Conservation (phyloP, 805 yeast genomes). For the Wickerhamomyces rabaulensis region DNA sequence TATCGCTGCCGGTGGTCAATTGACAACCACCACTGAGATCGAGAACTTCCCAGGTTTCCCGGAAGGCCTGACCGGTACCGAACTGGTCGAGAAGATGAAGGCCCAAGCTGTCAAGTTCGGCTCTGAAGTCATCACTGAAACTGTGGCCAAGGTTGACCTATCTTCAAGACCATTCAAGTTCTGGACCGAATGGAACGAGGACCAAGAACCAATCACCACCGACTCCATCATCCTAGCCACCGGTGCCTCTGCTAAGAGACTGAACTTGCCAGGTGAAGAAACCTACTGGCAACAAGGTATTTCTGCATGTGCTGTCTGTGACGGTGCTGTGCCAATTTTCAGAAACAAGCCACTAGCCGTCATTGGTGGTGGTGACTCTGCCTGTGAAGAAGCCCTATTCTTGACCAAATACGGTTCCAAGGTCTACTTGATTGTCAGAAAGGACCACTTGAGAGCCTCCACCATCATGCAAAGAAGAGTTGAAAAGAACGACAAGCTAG, state of each 20-base stretch:
- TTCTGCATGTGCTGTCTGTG: slow-evolving; percentile 99
- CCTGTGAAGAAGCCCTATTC: slow-evolving; percentile 97
- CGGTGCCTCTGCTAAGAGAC: slow-evolving; percentile 97
- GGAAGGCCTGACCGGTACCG: slow-evolving; percentile 79
- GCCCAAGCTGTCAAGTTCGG: slow-evolving; percentile 85
- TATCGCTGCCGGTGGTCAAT: slow-evolving; percentile 97
- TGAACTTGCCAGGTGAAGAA: slow-evolving; percentile 93
- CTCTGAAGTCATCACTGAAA: slow-evolving; percentile 91
- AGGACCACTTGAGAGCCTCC: slow-evolving; percentile 92
- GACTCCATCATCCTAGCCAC: slow-evolving; percentile 93
- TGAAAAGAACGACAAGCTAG: slow-evolving; percentile 77
- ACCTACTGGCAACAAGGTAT: slow-evolving; percentile 99
- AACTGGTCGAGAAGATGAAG: slow-evolving; percentile 91
- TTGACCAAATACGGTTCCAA: slow-evolving; percentile 97
- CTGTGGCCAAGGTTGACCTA: slow-evolving; percentile 88
- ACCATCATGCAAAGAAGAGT: slow-evolving; percentile 96
- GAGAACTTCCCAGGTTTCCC: slow-evolving; percentile 99
- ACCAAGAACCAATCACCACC: slow-evolving; percentile 82
- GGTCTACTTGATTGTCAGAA: slow-evolving; percentile 89
- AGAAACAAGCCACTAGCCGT: slow-evolving; percentile 98
- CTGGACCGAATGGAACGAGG: slow-evolving; percentile 96
- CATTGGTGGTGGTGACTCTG: slow-evolving; percentile 99
- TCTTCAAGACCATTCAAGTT: slow-evolving; percentile 87
- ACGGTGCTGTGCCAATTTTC: slow-evolving; percentile 98
- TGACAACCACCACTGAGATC: slow-evolving; percentile 97